These are phyloP conservation scores for Cephaloascus fragrans DNA, from an alignment of 805 yeast genomes.

Conservation along the genomic window DNA sequence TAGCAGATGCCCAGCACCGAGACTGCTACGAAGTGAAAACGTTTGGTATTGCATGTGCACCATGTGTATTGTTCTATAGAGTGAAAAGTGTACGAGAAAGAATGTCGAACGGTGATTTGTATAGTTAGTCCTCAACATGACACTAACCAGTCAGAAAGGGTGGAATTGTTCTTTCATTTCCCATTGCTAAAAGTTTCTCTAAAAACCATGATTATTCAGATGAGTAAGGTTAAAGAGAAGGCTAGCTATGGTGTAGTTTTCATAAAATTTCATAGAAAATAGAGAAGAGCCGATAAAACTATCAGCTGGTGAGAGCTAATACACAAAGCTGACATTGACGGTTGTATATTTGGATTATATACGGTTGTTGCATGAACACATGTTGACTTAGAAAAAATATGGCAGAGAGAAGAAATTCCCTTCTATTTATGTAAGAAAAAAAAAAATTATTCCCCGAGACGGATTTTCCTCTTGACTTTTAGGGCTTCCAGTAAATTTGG, in stretches of 20 bases:
- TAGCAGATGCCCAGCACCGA: too few relatives aligned
- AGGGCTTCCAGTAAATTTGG: too few relatives aligned
- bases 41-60: too few relatives aligned
- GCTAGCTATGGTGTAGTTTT: not conserved
- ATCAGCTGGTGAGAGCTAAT: not conserved
- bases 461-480: too few relatives aligned
- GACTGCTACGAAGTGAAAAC: too few relatives aligned
- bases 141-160: not conserved
- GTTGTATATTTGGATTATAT: not conserved
- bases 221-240: not conserved
- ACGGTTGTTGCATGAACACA: not conserved
- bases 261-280: too few relatives aligned
- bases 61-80: too few relatives aligned
- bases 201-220: too few relatives aligned
- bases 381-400: not conserved
- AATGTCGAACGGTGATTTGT: not conserved
- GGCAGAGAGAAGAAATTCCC: too few relatives aligned
- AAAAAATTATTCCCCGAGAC: too few relatives aligned
- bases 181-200: not conserved
- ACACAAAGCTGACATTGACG: not conserved
- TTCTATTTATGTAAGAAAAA: too few relatives aligned
- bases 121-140: not conserved
- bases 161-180: not conserved
- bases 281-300: not conserved
- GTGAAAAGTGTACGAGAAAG: too few relatives aligned